Evolutionary conservation across 768 basidiomycete species (phyloP), one percentile per base, ranked within the genome.

Genomic region (Rhodotorula paludigena): DNA sequence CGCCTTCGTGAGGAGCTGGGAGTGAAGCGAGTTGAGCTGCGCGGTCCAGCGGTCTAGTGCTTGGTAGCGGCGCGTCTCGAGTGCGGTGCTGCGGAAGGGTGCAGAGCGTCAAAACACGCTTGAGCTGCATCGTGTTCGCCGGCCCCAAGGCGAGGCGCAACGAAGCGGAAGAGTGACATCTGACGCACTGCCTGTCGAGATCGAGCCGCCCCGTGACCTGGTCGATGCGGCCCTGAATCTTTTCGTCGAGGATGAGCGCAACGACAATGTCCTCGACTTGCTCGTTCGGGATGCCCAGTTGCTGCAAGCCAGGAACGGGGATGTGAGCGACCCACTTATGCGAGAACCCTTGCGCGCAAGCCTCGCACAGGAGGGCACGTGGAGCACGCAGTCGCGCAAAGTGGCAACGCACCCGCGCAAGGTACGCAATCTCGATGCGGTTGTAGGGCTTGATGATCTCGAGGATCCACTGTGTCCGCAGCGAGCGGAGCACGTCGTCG

Each of bases 361-460:
- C n/a, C n/a, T n/a, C n/a, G n/a, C n/a, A n/a, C n/a, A n/a, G n/a
- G n/a, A n/a, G n/a, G n/a, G n/a, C n/a, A n/a, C 41, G 32, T 15
- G 28, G 56, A 44, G 38, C 44, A 45, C 3, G 23, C 16, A 21
- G 21, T 1, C 8, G 44, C 20, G 39, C 14, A 39, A 32, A 33
- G 42, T n/a, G 4, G 32, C 18, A 20, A 75, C 81, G 56, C 69
- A 89, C 93, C 82, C 89, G 90, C 41, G 90, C 92, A 10, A 99
- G 84, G 83, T 93, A 96, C 28, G 87, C 84, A 48, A 98, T 83
- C 78, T 98, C 94, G 38, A 99, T 83, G 39, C 94, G 84, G 1
- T 90, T 93, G 80, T 99, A 99, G 14, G 96, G 93, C 78, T 93
- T 94, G 82, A 98, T 96, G 67, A 97, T 85, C 76, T 98, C 96